Evolutionary conservation across 1,284 basidiomycete species (phyloP).

Genomic region (Bjerkandera adusta): DNA sequence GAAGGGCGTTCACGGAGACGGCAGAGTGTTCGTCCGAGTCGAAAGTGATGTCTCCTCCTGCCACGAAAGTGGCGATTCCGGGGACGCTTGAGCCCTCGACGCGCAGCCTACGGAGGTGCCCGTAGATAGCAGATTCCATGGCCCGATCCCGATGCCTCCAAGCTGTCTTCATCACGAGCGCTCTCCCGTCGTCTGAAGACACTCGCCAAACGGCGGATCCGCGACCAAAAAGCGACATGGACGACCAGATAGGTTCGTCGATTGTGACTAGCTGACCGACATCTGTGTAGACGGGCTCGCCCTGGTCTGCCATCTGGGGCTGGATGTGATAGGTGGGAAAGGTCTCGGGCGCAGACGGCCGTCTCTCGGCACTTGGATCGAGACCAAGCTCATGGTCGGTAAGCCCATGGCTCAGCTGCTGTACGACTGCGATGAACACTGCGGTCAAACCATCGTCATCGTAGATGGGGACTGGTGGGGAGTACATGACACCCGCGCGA

Average conservation of each 20-base stretch:
- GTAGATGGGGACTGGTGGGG: background rate
- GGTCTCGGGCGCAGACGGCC: background rate
- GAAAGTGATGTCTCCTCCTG: constrained; percentile 1
- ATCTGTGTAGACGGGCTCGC: background rate
- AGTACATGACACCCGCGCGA: constrained; percentile 15
- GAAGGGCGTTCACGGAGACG: background rate
- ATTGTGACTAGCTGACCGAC: background rate
- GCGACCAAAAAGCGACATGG: constrained; percentile 16
- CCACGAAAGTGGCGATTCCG: background rate
- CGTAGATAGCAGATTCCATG: constrained; percentile 11
- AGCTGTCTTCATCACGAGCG: constrained; percentile 14
- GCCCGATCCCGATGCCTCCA: constrained; percentile 9
- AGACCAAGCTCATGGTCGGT: background rate
- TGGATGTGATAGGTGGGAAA: background rate
- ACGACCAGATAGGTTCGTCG: constrained; percentile 8
- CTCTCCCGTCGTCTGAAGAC: background rate
- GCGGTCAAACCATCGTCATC: background rate
- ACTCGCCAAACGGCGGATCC: constrained; percentile 15
- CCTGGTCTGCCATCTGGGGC: background rate
- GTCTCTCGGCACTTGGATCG: constrained; percentile 2
- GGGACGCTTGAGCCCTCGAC: background rate
- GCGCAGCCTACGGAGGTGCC: background rate
- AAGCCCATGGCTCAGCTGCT: background rate
- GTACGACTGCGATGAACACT: constrained; percentile 15
- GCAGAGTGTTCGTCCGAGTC: background rate